A percentile compares a stretch with the other conserved stretches of the same genome.
Evolutionary conservation across 345 rosid genomes (phyloP).

Genomic region (Linum trigynum): DNA sequence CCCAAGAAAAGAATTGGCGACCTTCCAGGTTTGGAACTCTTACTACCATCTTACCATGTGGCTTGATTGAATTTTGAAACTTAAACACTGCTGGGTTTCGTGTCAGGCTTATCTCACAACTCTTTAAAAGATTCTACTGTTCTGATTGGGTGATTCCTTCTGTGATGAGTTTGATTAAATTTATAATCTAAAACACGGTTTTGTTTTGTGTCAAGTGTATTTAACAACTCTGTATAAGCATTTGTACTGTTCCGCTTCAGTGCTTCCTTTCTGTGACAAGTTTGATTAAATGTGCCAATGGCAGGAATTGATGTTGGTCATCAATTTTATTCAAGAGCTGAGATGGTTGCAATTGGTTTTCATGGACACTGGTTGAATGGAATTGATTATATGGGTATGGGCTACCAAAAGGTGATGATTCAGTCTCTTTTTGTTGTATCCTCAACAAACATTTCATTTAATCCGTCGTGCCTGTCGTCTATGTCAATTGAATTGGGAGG

Average conservation of each 20-base stretch:
- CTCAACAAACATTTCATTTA: neutral
- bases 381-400: slow-evolving; percentile 71
- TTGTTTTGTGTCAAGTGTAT: too few relatives aligned
- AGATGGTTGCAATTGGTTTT: slow-evolving; percentile 84
- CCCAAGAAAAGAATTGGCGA: slow-evolving; percentile 55
- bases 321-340: slow-evolving; percentile 81
- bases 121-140: too few relatives aligned
- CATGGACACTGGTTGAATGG: slow-evolving; percentile 96
- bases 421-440: neutral
- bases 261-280: neutral
- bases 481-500: neutral
- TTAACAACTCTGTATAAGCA: too few relatives aligned
- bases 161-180: too few relatives aligned
- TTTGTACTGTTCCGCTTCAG: neutral
- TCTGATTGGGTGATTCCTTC: too few relatives aligned
- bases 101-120: too few relatives aligned
- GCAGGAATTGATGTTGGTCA: slow-evolving; percentile 82
- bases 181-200: too few relatives aligned
- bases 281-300: slow-evolving; percentile 11
- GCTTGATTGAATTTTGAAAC: neutral
- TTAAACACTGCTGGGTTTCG: neutral
- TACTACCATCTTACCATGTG: neutral
- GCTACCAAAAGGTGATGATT: slow-evolving; percentile 43
- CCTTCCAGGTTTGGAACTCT: slow-evolving; percentile 56
- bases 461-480: neutral